phyloP scores from a whole-genome alignment of 768 basidiomycete genomes.

The Russula dissimulans region DNA sequence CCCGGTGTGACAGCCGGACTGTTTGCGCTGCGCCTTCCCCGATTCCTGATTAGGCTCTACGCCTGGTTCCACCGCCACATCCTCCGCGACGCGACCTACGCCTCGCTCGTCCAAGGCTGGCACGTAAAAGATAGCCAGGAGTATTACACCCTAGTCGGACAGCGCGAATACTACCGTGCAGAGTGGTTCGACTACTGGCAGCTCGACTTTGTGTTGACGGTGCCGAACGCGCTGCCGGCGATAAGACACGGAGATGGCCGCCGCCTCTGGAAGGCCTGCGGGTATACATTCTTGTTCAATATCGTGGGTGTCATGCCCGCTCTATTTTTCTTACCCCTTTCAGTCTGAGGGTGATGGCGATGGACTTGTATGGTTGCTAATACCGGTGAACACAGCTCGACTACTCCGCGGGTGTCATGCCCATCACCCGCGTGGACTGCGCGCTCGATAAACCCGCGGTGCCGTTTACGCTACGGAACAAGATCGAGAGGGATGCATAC shows the following conservation, averaged over 20 bases:
- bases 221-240: conserved; percentile 54
- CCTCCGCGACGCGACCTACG: conserved; percentile 42
- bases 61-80: conserved; percentile 45
- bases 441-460: conserved; percentile 32
- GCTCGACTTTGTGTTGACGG: conserved; percentile 55
- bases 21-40: conserved; percentile 37
- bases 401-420: conserved; percentile 50
- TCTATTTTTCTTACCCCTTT: background rate
- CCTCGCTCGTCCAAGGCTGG: conserved; percentile 42
- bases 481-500: conserved; percentile 39
- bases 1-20: conserved; percentile 35
- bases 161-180: conserved; percentile 35
- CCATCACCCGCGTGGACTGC: conserved; percentile 45
- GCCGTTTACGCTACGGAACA: conserved; percentile 32
- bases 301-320: conserved; percentile 33
- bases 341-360: too few relatives aligned
- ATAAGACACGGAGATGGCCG: conserved; percentile 46
- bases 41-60: conserved; percentile 38
- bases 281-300: conserved; percentile 61
- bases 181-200: conserved; percentile 33
- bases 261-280: conserved; percentile 42
- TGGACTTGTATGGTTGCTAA: background rate
- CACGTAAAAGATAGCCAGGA: conserved; percentile 42
- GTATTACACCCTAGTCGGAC: conserved; percentile 39
- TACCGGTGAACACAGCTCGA: conserved; percentile 32